Percentiles rank a stretch among this genome's conserved stretches.
phyloP scores from a whole-genome alignment of 768 basidiomycete genomes.

The Trametes cinnabarina region DNA sequence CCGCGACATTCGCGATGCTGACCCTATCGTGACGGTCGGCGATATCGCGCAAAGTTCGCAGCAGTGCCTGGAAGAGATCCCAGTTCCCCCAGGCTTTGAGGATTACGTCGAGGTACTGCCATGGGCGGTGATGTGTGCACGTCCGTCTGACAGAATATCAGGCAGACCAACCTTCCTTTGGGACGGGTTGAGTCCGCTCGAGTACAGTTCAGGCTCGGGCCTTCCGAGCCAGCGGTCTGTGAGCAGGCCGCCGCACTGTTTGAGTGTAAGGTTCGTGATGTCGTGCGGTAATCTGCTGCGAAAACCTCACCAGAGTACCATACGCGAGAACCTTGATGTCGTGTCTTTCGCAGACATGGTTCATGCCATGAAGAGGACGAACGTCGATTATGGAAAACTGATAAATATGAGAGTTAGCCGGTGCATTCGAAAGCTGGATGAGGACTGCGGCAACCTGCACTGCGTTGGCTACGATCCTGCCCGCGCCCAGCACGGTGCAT shows the following conservation, averaged over 20 bases:
- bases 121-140: neutral
- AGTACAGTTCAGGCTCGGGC: constrained; percentile 68
- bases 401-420: neutral
- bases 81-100: constrained; percentile 73
- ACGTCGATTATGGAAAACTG: constrained; percentile 82
- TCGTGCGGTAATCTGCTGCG: neutral
- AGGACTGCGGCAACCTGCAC: constrained; percentile 54
- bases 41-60: constrained; percentile 54
- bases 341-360: constrained; percentile 68
- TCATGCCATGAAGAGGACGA: constrained; percentile 72
- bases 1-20: constrained; percentile 74
- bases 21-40: constrained; percentile 60
- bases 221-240: constrained; percentile 68
- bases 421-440: too few species aligned
- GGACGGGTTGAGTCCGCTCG: constrained; percentile 66
- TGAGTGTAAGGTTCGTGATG: neutral
- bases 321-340: constrained; percentile 72
- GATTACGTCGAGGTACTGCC: constrained; percentile 81
- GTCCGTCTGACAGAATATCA: neutral
- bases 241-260: constrained; percentile 77
- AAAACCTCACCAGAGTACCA: constrained; percentile 60
- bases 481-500: constrained; percentile 66
- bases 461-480: constrained; percentile 73
- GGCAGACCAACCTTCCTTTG: constrained; percentile 60
- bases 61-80: constrained; percentile 66